phyloP scores from a whole-genome alignment of 169 alveolate species.

The Pseudocohnilembus persalinus region DNA sequence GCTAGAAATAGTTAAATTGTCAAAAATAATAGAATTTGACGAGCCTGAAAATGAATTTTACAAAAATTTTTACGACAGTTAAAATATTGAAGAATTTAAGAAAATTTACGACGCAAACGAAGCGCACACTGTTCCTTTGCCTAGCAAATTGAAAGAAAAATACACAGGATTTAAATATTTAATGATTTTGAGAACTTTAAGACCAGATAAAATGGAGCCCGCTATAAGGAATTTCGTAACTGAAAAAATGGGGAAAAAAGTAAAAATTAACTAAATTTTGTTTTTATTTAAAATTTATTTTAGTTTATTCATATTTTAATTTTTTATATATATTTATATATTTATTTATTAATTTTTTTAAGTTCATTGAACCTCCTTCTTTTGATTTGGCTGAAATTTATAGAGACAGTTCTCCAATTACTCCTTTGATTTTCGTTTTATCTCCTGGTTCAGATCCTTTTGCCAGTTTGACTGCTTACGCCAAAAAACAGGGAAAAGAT shows the following conservation, averaged over 20 bases:
- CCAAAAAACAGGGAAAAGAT: constrained; percentile 63
- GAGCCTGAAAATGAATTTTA: constrained; percentile 66
- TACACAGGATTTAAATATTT: constrained; percentile 72
- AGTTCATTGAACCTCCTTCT: constrained; percentile 86
- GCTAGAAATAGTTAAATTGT: constrained; percentile 79
- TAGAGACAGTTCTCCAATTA: constrained; percentile 70
- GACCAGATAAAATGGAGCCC: constrained; percentile 87
- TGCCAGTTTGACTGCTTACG: constrained; percentile 71
- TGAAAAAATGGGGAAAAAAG: constrained; percentile 65
- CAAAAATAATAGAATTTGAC: constrained; percentile 41
- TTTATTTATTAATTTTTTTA: constrained; percentile 1
- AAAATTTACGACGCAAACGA: constrained; percentile 75
- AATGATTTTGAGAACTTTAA: constrained; percentile 77
- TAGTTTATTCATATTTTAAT: no score
- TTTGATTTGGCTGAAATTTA: constrained; percentile 82
- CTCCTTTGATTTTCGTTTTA: constrained; percentile 79
- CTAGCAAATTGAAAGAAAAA: constrained; percentile 59
- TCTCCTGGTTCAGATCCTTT: constrained; percentile 89
- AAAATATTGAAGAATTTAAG: constrained; percentile 46
- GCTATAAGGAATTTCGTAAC: constrained; percentile 75
- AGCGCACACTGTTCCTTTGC: constrained; percentile 71
- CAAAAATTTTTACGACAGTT: constrained; percentile 32
- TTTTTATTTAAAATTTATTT: no score
- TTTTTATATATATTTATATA: no score
- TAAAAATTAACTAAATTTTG: no score